Conservation (phyloP, 305 asterid genomes). For the Fraxinus sp. region DNA sequence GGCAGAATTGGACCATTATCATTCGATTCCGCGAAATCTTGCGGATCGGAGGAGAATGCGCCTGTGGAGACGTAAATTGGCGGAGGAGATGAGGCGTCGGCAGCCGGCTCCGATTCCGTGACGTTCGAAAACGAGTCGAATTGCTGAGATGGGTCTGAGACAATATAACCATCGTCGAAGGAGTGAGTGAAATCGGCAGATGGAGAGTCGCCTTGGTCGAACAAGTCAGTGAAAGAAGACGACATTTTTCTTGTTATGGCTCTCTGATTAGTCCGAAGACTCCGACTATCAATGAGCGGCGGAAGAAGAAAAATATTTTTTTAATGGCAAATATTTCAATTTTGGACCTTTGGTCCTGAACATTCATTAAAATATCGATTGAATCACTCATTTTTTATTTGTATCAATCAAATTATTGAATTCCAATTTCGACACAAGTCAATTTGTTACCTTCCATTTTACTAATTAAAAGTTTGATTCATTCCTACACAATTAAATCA, state of each 20-base stretch:
- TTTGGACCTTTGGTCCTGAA: not conserved
- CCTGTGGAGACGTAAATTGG: conserved; percentile 45
- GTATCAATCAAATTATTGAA: not conserved
- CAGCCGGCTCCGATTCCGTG: conserved; percentile 33
- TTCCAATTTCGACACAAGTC: not conserved
- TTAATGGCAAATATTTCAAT: not conserved
- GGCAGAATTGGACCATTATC: conserved; percentile 48
- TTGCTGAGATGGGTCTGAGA: conserved; percentile 17
- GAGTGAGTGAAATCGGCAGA: conserved; percentile 29
- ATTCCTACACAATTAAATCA: not conserved
- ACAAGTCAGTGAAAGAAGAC: conserved; percentile 44
- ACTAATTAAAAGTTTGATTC: not conserved
- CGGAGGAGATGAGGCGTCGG: conserved; percentile 32
- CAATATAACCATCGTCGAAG: conserved; percentile 40
- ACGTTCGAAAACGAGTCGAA: conserved; percentile 42
- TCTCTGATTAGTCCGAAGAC: conserved; percentile 1
- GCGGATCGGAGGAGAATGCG: conserved; percentile 41
- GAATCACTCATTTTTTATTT: not conserved
- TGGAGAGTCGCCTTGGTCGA: conserved; percentile 44
- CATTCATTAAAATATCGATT: not conserved
- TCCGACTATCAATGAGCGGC: not conserved
- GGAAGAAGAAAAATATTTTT: not conserved
- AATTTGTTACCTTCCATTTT: conserved; percentile 1
- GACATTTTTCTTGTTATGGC: conserved; percentile 37
- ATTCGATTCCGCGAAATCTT: conserved; percentile 33